These are phyloP conservation scores for Allodekkera sacchari DNA, from an alignment of 805 yeast genomes.

Conservation along the genomic window DNA sequence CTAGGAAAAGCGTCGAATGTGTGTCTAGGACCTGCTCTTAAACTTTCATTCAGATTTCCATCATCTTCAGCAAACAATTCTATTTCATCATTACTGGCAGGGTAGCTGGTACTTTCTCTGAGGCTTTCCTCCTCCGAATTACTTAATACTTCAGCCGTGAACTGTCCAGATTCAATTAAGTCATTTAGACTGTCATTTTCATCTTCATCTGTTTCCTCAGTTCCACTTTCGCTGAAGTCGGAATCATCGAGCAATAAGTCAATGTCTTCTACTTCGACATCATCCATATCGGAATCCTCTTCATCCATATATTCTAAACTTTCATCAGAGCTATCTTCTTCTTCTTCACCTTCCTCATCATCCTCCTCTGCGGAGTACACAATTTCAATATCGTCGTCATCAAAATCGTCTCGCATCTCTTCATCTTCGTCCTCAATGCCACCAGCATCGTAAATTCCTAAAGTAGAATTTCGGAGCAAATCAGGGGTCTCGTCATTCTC, in stretches of 20 bases:
- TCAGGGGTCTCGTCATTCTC: conserved; percentile 70
- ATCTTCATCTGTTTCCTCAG: conserved; percentile 11
- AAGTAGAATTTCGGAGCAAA: conserved; percentile 76
- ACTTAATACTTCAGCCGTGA: conserved; percentile 9
- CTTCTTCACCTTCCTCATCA: conserved; percentile 15
- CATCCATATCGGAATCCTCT: conserved; percentile 17
- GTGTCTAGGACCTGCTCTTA: too few relatives aligned
- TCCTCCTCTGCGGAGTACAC: conserved; percentile 21
- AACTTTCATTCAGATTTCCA: conserved; percentile 10
- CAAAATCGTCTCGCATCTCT: conserved; percentile 16
- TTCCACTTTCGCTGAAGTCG: conserved; percentile 3
- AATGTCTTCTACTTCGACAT: conserved; percentile 15
- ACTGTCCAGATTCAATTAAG: conserved; percentile 14
- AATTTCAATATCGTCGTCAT: conserved; percentile 25
- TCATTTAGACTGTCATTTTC: conserved; percentile 19
- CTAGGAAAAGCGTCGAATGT: too few relatives aligned
- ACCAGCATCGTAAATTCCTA: conserved; percentile 88
- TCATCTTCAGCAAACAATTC: conserved; percentile 13
- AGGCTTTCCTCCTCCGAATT: too few relatives aligned
- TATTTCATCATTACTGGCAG: conserved; percentile 16
- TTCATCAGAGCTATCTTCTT: conserved; percentile 9
- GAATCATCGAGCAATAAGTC: conserved; percentile 13
- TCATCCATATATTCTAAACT: conserved; percentile 6
- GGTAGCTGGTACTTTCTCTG: too few relatives aligned
- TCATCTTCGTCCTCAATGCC: conserved; percentile 38